Evolutionary conservation across 768 basidiomycete species (phyloP).

Genomic region (Cyathus striatus): DNA sequence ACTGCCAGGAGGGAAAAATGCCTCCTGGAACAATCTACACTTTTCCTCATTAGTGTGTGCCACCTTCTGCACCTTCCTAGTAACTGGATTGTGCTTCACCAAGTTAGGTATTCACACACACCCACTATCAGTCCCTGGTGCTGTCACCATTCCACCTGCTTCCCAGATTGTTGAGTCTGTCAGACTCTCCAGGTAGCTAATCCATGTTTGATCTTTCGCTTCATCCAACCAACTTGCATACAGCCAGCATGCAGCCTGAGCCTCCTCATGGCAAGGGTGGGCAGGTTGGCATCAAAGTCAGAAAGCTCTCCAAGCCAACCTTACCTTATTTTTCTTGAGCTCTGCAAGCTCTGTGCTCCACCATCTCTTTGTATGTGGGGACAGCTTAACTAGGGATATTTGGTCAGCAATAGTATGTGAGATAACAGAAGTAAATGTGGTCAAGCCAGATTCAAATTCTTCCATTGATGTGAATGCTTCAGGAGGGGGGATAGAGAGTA

Average conservation of each 20-base stretch:
- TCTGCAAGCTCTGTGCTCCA: not conserved
- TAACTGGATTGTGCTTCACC: not conserved
- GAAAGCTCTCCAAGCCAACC: not conserved
- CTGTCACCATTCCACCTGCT: slow-evolving; percentile 11
- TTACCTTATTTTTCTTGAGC: not conserved
- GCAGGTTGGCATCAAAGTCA: too few relatives aligned
- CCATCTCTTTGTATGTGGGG: not conserved
- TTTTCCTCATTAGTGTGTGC: slow-evolving; percentile 11
- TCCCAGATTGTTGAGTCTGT: slow-evolving; percentile 10
- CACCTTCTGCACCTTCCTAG: not conserved
- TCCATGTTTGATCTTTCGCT: slow-evolving; percentile 18
- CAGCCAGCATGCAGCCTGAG: slow-evolving; percentile 3
- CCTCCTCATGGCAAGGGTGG: not conserved
- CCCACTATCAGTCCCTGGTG: slow-evolving; percentile 13
- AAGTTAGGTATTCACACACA: slow-evolving; percentile 16
- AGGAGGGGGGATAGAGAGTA: too few relatives aligned
- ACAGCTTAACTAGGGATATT: not conserved
- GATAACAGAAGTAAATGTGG: too few relatives aligned
- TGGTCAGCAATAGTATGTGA: not conserved
- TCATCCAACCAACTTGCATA: slow-evolving; percentile 9
- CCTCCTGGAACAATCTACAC: slow-evolving; percentile 4
- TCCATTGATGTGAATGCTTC: too few relatives aligned
- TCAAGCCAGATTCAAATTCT: too few relatives aligned
- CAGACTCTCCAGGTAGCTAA: slow-evolving; percentile 16
- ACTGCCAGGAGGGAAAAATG: slow-evolving; percentile 16